Base-by-base conservation (phyloP, 345 rosid genomes). In the Chamaenerion angustifolium region DNA sequence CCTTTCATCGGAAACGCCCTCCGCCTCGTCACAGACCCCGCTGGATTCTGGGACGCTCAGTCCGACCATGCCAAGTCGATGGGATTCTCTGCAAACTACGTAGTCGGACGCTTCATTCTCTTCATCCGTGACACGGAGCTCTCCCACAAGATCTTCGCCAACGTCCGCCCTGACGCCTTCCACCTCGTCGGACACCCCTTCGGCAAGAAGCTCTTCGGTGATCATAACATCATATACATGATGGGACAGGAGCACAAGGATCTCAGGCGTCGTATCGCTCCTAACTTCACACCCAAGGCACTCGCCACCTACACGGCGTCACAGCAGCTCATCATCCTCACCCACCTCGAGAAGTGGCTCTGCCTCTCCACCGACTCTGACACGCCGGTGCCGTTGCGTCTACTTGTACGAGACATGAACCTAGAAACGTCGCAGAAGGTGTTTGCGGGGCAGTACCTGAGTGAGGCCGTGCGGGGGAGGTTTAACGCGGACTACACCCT, bases 401-500 rank as follows among this genome's bases (percentile, higher is more conserved):
- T 71, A 0, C 58, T 71, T 4, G 87, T 51, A 49, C 80, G 97
- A 0, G 95, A 89, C 4, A 63, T 89, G 65, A 85, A 89, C 60
- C 80, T 89, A 0, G 93, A 89, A 50, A 85, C 94, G 18, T 89
- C 97, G 2, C 95, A 89, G 68, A 79, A 89, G 0, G 97, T 85
- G 27, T 75, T 89, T 48, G 95, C 73, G 0, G 97, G 97, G 7
- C 80, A 77, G 1, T 88, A 88, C 53, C 59, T 88, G 13, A 51
- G 49, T 31, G 15, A 16, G 1, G 67, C 72, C 19, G 76, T 66
- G 0, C 62, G 81, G 15, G 42, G 35, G 2, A 56, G 55, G 48
- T 88, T 85, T 51, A 63, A 71, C 6, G 51, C 8, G 44, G 95
- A 88, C 46, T 89, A 89, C 68, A 77, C 77, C 49, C 51, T 80